phyloP scores from a whole-genome alignment of 208 protist species.

The Acanthamoeba royreba region DNA sequence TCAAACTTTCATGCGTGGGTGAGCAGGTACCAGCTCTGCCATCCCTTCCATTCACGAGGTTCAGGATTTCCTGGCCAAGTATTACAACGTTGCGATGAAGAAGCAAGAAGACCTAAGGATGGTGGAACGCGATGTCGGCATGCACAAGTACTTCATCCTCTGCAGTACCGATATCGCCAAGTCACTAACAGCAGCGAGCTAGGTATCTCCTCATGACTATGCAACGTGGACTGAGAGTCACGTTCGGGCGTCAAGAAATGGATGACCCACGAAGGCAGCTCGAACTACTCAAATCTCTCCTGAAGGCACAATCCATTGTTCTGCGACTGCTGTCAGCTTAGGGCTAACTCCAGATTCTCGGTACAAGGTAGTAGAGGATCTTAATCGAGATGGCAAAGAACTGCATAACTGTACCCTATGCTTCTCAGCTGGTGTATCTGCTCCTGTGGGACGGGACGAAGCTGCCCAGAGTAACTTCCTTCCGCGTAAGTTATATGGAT shows the following conservation, averaged over 20 bases:
- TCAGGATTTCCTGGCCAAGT: neutral
- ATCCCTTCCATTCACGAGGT: neutral
- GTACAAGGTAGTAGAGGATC: neutral
- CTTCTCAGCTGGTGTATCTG: neutral
- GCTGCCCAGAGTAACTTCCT: too few relatives aligned
- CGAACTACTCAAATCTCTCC: neutral
- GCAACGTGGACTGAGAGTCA: neutral
- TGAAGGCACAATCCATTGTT: neutral
- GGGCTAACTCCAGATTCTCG: neutral
- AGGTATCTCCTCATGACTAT: neutral
- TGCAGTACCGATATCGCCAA: too few relatives aligned
- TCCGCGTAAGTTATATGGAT: too few relatives aligned
- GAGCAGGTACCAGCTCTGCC: neutral
- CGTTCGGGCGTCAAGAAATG: neutral
- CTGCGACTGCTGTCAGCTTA: too few relatives aligned
- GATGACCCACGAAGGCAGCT: neutral
- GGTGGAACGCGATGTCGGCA: neutral
- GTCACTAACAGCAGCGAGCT: too few relatives aligned
- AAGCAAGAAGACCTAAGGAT: neutral
- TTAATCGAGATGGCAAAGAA: neutral
- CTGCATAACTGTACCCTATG: neutral
- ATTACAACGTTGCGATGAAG: neutral
- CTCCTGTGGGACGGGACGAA: neutral
- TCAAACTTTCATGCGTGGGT: too few relatives aligned
- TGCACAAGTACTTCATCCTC: constrained; percentile 13